These are phyloP conservation scores for Alopecurus myosuroides DNA, from an alignment of 176 grass and related monocot species.

Conservation along the genomic window DNA sequence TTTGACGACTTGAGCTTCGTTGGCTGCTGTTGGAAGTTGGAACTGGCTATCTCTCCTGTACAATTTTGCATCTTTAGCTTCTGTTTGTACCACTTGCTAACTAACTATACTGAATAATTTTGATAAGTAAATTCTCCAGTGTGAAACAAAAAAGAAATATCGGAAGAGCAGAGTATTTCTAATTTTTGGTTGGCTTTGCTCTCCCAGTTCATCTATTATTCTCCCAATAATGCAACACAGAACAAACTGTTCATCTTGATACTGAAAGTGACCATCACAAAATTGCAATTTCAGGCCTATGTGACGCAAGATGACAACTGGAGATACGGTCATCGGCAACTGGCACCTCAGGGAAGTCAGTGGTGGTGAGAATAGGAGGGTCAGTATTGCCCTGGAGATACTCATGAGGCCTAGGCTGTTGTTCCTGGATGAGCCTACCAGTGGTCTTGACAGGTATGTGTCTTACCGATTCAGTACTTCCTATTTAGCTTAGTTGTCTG, in stretches of 20 bases:
- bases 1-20: neutral
- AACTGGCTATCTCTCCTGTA: neutral
- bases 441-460: conserved; percentile 83
- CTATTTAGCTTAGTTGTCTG: neutral
- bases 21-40: neutral
- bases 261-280: neutral
- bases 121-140: neutral
- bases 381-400: conserved; percentile 96
- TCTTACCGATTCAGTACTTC: neutral
- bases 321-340: conserved; percentile 87
- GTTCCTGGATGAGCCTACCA: conserved; percentile 94
- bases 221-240: neutral
- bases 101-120: neutral
- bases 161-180: no score
- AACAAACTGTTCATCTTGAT: neutral
- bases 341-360: conserved; percentile 94
- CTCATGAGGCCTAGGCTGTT: conserved; percentile 91
- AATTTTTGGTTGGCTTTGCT: neutral
- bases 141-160: neutral
- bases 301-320: conserved; percentile 94
- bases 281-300: conserved; percentile 50
- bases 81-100: neutral
- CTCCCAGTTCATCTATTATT: neutral
- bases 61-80: neutral
- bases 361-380: conserved; percentile 92